Conservation (phyloP, 257 asterid genomes). For the Verbena officinalis region DNA sequence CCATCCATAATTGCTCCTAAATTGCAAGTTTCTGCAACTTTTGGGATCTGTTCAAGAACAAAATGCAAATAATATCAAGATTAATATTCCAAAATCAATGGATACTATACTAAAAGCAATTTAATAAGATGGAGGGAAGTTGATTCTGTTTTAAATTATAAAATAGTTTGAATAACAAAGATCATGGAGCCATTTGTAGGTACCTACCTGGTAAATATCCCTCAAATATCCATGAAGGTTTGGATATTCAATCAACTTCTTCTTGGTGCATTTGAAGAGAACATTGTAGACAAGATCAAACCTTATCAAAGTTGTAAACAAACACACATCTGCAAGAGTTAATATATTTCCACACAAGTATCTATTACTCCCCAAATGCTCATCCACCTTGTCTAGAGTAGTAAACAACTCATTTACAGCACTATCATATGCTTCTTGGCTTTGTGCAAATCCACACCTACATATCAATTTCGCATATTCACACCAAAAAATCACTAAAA, state of each 20-base stretch:
- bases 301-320: slow-evolving; percentile 88
- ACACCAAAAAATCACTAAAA: neutral
- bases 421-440: slow-evolving; percentile 79
- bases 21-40: slow-evolving; percentile 89
- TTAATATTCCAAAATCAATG: too few relatives aligned
- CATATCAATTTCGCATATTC: slow-evolving; percentile 5
- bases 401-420: slow-evolving; percentile 68
- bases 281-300: slow-evolving; percentile 86
- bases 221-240: slow-evolving; percentile 74
- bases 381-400: slow-evolving; percentile 66
- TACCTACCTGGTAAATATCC: slow-evolving; percentile 86
- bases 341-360: slow-evolving; percentile 77
- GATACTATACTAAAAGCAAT: too few relatives aligned
- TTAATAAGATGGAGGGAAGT: too few relatives aligned
- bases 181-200: neutral
- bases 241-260: slow-evolving; percentile 76
- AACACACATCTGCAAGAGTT: slow-evolving; percentile 88
- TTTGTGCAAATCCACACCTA: slow-evolving; percentile 98
- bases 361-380: slow-evolving; percentile 62
- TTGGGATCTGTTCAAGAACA: slow-evolving; percentile 69
- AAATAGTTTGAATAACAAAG: neutral
- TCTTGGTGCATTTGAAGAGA: slow-evolving; percentile 93
- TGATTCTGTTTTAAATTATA: too few relatives aligned
- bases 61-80: neutral
- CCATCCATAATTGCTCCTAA: slow-evolving; percentile 81